phyloP scores from a whole-genome alignment of 2,329 filamentous ascomycete genomes.

The Xylaria digitata region DNA sequence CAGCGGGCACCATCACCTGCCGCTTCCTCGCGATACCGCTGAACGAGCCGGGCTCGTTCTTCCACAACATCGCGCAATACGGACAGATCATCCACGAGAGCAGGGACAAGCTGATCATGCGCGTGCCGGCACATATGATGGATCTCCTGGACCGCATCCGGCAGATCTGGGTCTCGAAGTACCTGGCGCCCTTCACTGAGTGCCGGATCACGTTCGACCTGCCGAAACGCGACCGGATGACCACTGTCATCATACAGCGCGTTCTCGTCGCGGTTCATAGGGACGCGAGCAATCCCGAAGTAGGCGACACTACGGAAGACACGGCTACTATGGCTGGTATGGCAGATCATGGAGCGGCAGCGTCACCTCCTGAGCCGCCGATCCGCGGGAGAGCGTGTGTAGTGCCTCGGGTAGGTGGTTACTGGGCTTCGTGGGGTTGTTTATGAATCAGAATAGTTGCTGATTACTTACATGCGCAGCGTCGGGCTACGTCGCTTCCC shows the following conservation, averaged over 20 bases:
- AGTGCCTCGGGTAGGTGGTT: slow-evolving; percentile 16
- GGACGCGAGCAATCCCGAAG: neutral
- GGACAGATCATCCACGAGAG: slow-evolving; percentile 35
- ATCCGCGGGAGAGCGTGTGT: neutral
- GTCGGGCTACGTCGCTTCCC: slow-evolving; percentile 28
- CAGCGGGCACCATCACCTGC: slow-evolving; percentile 15
- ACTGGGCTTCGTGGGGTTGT: neutral
- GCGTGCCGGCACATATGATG: slow-evolving; percentile 1
- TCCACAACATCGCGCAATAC: slow-evolving; percentile 33
- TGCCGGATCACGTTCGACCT: slow-evolving; percentile 37
- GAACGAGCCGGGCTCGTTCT: slow-evolving; percentile 12
- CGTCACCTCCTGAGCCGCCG: neutral
- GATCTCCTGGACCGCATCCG: slow-evolving; percentile 27
- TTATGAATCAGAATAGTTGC: neutral
- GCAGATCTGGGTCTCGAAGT: slow-evolving; percentile 41
- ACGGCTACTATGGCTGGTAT: neutral
- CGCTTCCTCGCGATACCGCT: slow-evolving; percentile 20
- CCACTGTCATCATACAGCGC: slow-evolving; percentile 49
- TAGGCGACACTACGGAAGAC: neutral
- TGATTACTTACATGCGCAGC: slow-evolving; percentile 8
- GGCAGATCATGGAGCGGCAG: neutral
- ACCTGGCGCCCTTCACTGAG: slow-evolving; percentile 27
- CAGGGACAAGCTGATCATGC: slow-evolving; percentile 35
- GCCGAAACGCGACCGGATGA: neutral
- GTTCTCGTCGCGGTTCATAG: neutral